Conservation (phyloP, 352 stramenopile genomes). For the Globisporangium alternatum region DNA sequence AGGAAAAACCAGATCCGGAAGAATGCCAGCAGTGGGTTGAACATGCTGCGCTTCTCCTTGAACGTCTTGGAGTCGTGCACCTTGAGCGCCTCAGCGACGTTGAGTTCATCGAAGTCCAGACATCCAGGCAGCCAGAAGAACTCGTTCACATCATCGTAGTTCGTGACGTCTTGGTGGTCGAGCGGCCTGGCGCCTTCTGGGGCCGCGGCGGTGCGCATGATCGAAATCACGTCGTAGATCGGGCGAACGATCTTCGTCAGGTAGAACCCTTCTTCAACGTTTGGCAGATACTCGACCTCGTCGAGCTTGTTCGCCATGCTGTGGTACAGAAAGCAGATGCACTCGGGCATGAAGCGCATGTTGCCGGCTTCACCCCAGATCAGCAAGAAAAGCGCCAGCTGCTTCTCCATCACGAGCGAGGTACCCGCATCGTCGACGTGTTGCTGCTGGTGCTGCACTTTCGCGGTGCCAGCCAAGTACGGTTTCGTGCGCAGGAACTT, state of each 20-base stretch:
- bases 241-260: constrained; percentile 67
- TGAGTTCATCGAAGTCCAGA: constrained; percentile 66
- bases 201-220: constrained; percentile 57
- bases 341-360: constrained; percentile 88
- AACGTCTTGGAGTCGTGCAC: constrained; percentile 82
- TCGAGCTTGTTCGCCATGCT: constrained; percentile 64
- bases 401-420: constrained; percentile 49
- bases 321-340: constrained; percentile 88
- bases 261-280: constrained; percentile 57
- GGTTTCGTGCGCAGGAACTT: constrained; percentile 87
- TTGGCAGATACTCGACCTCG: constrained; percentile 49
- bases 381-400: constrained; percentile 77
- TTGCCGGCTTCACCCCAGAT: constrained; percentile 86
- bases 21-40: constrained; percentile 81
- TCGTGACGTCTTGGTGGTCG: constrained; percentile 82
- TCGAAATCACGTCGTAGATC: constrained; percentile 73
- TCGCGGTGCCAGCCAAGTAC: constrained; percentile 8
- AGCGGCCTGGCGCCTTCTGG: constrained; percentile 39
- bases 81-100: constrained; percentile 56
- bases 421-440: constrained; percentile 60
- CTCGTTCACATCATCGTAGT: constrained; percentile 90
- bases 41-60: constrained; percentile 83
- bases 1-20: constrained; percentile 86
- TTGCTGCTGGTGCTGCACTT: constrained; percentile 5
- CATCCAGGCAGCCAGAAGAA: constrained; percentile 80